These are phyloP conservation scores for Bipolaris cookei DNA, from an alignment of 2,329 filamentous ascomycete species.

Conservation along the genomic window DNA sequence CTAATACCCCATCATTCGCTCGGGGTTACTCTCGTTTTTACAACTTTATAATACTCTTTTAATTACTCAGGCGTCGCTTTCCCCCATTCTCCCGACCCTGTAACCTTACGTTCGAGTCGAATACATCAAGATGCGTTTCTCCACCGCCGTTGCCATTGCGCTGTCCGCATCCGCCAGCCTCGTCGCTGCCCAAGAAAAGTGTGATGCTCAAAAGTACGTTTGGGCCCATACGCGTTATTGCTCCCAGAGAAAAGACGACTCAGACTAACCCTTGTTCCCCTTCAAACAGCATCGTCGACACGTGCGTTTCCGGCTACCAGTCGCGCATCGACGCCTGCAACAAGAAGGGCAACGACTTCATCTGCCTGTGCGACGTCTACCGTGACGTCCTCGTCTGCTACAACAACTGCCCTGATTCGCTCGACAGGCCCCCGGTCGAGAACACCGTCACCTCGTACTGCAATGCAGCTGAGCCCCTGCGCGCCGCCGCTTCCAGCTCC, in stretches of 20 bases:
- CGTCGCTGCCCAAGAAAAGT: constrained; percentile 49
- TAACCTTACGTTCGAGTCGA: not conserved
- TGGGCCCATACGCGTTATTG: not conserved
- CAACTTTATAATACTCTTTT: not conserved
- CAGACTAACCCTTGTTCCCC: not conserved
- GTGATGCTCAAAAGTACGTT: constrained; percentile 50
- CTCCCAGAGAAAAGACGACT: no score
- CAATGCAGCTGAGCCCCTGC: constrained; percentile 50
- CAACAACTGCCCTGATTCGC: constrained; percentile 65
- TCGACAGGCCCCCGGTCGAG: constrained; percentile 42
- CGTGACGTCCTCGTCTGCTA: constrained; percentile 65
- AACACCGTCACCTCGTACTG: constrained; percentile 50
- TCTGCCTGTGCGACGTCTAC: constrained; percentile 65
- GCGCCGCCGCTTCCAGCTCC: constrained; percentile 28
- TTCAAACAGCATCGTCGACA: constrained; percentile 56
- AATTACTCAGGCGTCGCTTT: not conserved
- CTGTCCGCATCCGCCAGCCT: constrained; percentile 46
- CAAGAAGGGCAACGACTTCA: constrained; percentile 55
- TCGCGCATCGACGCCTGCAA: constrained; percentile 53
- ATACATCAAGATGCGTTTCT: constrained; percentile 42
- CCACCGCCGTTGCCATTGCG: constrained; percentile 34
- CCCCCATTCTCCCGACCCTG: not conserved
- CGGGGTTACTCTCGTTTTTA: not conserved
- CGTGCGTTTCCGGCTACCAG: constrained; percentile 54
- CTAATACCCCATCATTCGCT: constrained; percentile 1